Evolutionary conservation across 352 stramenopile genomes (phyloP), one percentile per base, ranked within the genome.

Genomic region (Plasmopara viticola): DNA sequence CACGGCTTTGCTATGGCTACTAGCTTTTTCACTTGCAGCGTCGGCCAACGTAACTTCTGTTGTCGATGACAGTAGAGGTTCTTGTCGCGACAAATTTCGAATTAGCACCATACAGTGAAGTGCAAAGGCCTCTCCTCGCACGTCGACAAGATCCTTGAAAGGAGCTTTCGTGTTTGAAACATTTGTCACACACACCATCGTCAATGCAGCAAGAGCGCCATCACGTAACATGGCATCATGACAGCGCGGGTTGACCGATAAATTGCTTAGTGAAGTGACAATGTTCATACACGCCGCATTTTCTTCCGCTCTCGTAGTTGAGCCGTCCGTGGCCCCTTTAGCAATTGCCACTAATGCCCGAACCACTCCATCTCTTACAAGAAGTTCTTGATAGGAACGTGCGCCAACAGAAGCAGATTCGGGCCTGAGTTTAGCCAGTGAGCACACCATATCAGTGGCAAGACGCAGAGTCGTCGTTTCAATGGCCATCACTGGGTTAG

Each of bases 201-300:
- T 25, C 20, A 25, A 25, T 3, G 20, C 20, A 25, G 20, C 20
- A 25, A 94, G 59, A 43, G 66, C 79, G 12, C 81, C 79, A 44
- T 94, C 83, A 17, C 68, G 70, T 12, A 94, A 60, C 78, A 94
- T 91, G 5, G 70, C 49, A 10, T 90, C 83, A 34, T 90, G 83
- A 50, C 78, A 86, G 15, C 48, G 59, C 4, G 62, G 37, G 42
- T 87, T 74, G 41, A 60, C 71, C 10, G 78, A 90, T 47, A 94
- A 37, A 48, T 73, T 78, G 54, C 75, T 87, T 8, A 91, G 64
- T 25, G 75, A 77, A 10, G 69, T 79, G 17, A 86, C 67, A 44
- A 91, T 84, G 29, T 77, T 73, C 66, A 89, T 83, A 35, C 62
- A 64, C 33, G 68, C 65, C 13, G 40, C 44, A 20, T 68, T 67